Base-by-base conservation (phyloP, 2,329 filamentous ascomycete genomes). In the Microcyclosporella mali region DNA sequence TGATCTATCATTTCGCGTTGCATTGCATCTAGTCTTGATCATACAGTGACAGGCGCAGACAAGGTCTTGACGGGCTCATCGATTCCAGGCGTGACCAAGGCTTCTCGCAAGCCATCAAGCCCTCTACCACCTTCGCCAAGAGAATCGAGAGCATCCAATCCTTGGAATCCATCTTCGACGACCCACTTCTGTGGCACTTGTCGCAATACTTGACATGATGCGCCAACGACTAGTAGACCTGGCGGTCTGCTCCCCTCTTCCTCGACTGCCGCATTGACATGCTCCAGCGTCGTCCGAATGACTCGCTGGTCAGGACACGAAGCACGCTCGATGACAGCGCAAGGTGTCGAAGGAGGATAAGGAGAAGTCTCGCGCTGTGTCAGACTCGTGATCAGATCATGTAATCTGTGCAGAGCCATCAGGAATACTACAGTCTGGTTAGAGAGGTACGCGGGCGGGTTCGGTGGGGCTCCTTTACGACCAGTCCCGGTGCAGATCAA, bases 401-500 rank as follows among this genome's bases (percentile, higher is more conserved):
- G 70, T 12, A 98, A 81, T 39, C 92, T 78, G 67, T 98, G 92
- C 50, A 98, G 69, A 3, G 88, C 88, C 92, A 98, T 98, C 36
- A 98, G 70, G 53, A 97, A 95, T 3, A 98, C 85, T 1, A 92
- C 85, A 0, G 92, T 97, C 44, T 89, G 77, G 7, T 78, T 84
- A 2, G 74, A 63, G 0, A 89, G 78, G 62, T 81, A 95, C 49
- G 82, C 81, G 0, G 92, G 92, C 27, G 88, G 88, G n/a, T 78
- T 71, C 0, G 88, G 88, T 1, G 87, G 73, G 41, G 79, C 84
- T 10, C 92, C 92, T 67, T 94, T 94, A 58, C 92, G 80, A 1
- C 92, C 92, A 0, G 92, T 98, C 0, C 92, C 92, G 0, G 92
- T 98, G 68, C 92, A 97, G n/a, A 98, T 78, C 18, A 98, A 74